Evolutionary conservation across 2,329 filamentous ascomycete genomes (phyloP).

Genomic region (Madurella mycetomatis): DNA sequence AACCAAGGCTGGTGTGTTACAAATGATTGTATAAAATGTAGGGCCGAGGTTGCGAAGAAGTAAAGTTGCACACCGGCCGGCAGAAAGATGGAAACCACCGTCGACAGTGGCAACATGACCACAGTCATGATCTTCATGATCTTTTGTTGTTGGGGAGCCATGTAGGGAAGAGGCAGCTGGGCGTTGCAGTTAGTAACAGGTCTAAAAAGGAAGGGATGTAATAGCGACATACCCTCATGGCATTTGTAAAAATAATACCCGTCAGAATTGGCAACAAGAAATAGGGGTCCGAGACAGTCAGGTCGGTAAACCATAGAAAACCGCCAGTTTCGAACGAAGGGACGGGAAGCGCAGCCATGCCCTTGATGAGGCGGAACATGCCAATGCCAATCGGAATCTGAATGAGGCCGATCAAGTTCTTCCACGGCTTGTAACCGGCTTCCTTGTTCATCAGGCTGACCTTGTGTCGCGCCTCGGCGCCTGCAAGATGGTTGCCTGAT

Average conservation of each 20-base stretch:
- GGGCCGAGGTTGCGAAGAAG: slow-evolving; percentile 46
- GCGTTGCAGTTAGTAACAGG: neutral
- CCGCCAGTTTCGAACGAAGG: slow-evolving; percentile 70
- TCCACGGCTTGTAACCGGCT: slow-evolving; percentile 50
- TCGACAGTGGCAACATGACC: slow-evolving; percentile 31
- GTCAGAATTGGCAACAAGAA: slow-evolving; percentile 66
- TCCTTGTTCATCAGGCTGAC: slow-evolving; percentile 48
- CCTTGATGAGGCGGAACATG: slow-evolving; percentile 70
- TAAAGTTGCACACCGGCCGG: slow-evolving; percentile 55
- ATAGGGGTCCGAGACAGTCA: slow-evolving; percentile 72
- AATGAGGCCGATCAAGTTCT: slow-evolving; percentile 52
- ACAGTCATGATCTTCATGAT: slow-evolving; percentile 34
- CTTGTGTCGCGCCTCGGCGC: slow-evolving; percentile 44
- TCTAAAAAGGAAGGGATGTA: neutral
- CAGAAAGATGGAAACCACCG: slow-evolving; percentile 44
- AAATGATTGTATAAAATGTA: slow-evolving; percentile 40
- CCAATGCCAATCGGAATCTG: slow-evolving; percentile 70
- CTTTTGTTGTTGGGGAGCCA: slow-evolving; percentile 29
- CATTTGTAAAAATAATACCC: slow-evolving; percentile 51
- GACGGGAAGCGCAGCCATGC: slow-evolving; percentile 74
- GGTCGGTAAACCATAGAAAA: slow-evolving; percentile 71
- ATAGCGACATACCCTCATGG: slow-evolving; percentile 50
- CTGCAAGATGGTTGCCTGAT: slow-evolving; percentile 43
- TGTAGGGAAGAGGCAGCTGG: slow-evolving; percentile 33
- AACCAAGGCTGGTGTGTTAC: slow-evolving; percentile 39